Conservation (phyloP, 1,284 basidiomycete genomes). For the Paramarasmius palmivorus region DNA sequence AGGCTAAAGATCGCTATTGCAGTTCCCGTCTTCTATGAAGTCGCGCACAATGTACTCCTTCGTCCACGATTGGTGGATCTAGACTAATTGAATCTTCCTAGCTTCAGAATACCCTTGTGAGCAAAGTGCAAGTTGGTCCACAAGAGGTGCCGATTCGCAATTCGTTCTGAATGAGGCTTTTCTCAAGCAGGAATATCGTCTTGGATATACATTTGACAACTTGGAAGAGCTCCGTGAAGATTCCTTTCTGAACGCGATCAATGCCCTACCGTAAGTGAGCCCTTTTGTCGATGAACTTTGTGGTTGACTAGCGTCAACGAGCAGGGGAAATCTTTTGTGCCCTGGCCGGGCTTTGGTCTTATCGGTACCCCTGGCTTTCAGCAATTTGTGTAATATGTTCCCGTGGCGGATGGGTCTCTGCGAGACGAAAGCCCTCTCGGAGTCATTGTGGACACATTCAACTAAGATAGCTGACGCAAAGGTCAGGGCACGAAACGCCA, state of each 20-base stretch:
- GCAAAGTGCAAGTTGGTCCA: not conserved
- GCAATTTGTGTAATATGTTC: not conserved
- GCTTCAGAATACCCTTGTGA: not conserved
- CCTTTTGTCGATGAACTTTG: slow-evolving; percentile 1
- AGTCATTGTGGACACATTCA: slow-evolving; percentile 2
- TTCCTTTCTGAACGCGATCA: slow-evolving; percentile 12
- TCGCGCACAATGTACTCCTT: slow-evolving; percentile 3
- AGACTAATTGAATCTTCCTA: not conserved
- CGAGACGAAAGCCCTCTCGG: slow-evolving; percentile 1
- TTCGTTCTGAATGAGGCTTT: not conserved
- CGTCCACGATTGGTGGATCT: no score
- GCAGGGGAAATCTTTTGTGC: not conserved
- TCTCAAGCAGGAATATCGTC: slow-evolving; percentile 18
- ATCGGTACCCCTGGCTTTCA: not conserved
- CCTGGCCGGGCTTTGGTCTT: not conserved
- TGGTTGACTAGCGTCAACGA: no score
- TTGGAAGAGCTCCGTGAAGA: slow-evolving; percentile 11
- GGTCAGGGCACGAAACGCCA: no score
- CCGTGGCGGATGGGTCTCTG: slow-evolving; percentile 6
- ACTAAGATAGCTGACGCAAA: not conserved
- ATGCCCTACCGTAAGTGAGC: slow-evolving; percentile 13
- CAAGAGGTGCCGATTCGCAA: not conserved
- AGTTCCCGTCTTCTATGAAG: slow-evolving; percentile 14
- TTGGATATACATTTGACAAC: slow-evolving; percentile 20
- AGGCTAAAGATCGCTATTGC: no score